Conservation (phyloP, 2,329 filamentous ascomycete genomes). For the Alternaria solani region DNA sequence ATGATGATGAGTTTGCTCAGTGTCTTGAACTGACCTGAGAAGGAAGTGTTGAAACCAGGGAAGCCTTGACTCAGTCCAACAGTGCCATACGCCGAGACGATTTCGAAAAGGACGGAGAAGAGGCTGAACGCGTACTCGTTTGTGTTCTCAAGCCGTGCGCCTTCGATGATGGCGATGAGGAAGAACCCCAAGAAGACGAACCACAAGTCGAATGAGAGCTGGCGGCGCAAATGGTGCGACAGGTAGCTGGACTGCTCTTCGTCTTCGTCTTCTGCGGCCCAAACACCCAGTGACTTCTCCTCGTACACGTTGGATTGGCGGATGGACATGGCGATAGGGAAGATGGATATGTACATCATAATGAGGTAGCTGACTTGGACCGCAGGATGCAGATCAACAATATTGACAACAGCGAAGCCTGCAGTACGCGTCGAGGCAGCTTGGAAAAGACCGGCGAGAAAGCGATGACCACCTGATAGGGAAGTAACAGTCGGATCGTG, state of each 20-base stretch:
- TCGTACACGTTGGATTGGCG: conserved; percentile 96
- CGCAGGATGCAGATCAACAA: conserved; percentile 82
- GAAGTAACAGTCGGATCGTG: conserved; percentile 73
- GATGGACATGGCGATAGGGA: conserved; percentile 94
- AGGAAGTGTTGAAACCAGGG: conserved; percentile 75
- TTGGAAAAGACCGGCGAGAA: conserved; percentile 90
- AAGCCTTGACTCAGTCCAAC: conserved; percentile 92
- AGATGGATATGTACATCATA: conserved; percentile 99
- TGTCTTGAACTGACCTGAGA: conserved; percentile 80
- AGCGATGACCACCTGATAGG: conserved; percentile 75
- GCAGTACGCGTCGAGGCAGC: conserved; percentile 89
- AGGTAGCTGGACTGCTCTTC: conserved; percentile 80
- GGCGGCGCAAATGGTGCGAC: conserved; percentile 86
- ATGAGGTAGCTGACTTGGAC: conserved; percentile 94
- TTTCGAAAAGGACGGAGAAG: conserved; percentile 56
- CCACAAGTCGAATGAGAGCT: conserved; percentile 97
- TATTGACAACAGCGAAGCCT: conserved; percentile 82
- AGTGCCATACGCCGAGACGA: conserved; percentile 70
- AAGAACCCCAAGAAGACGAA: conserved; percentile 95
- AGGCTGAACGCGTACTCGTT: conserved; percentile 63
- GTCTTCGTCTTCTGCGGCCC: conserved; percentile 60
- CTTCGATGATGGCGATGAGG: conserved; percentile 89
- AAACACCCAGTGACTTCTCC: conserved; percentile 83
- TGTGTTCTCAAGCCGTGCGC: conserved; percentile 69
- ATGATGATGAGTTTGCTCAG: conserved; percentile 72